These are phyloP conservation scores for Pseudocercospora fijiensis DNA, from an alignment of 2,329 filamentous ascomycete genomes.

Conservation along the genomic window DNA sequence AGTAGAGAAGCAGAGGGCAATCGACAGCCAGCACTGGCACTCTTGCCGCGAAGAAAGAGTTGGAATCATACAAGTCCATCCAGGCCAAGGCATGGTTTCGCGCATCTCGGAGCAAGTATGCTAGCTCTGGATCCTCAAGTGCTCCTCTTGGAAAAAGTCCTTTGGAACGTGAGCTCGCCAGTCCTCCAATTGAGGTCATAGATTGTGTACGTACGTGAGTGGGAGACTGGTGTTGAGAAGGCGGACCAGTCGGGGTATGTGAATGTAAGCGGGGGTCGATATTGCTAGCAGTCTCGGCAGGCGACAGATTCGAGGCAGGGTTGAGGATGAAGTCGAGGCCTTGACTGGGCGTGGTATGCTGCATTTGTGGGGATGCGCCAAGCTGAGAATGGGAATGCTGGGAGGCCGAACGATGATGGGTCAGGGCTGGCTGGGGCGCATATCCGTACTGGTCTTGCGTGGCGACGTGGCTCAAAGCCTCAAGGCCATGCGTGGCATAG, in stretches of 20 bases:
- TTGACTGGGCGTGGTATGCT: constrained; percentile 18
- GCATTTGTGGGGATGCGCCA: constrained; percentile 27
- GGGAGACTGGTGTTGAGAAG: constrained; percentile 17
- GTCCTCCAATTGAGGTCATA: constrained; percentile 28
- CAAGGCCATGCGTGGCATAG: constrained; percentile 51
- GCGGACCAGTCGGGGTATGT: constrained; percentile 20
- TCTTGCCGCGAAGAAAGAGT: constrained; percentile 60
- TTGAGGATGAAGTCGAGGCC: constrained; percentile 60
- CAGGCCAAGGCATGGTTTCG: constrained; percentile 16
- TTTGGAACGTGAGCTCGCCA: constrained; percentile 35
- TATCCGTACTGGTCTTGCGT: constrained; percentile 44
- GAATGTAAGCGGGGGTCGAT: constrained; percentile 35
- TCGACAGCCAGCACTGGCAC: constrained; percentile 57
- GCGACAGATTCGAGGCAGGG: constrained; percentile 43
- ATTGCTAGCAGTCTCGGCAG: constrained; percentile 27
- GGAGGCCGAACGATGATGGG: constrained; percentile 34
- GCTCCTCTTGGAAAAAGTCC: constrained; percentile 26
- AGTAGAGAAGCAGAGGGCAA: constrained; percentile 52
- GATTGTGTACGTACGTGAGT: constrained; percentile 36
- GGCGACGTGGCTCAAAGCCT: constrained; percentile 55
- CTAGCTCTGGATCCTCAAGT: constrained; percentile 41
- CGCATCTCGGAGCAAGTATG: constrained; percentile 56
- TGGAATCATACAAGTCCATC: constrained; percentile 58
- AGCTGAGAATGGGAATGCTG: constrained; percentile 19
- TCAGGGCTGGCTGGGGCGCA: constrained; percentile 31